phyloP scores from a whole-genome alignment of 805 yeast genomes.

The Pichia paraexigua region DNA sequence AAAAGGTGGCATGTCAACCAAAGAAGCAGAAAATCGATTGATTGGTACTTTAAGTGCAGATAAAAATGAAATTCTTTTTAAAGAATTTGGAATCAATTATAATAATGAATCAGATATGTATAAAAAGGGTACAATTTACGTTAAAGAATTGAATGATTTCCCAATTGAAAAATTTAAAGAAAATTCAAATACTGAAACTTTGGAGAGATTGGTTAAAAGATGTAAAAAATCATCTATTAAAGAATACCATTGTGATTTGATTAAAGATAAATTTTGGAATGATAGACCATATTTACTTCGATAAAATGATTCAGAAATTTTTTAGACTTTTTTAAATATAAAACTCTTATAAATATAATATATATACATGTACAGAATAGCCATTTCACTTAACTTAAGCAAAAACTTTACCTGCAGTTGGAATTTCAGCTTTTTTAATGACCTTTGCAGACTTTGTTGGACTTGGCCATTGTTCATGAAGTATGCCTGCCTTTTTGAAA shows the following conservation, averaged over 20 bases:
- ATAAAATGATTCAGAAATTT: neutral
- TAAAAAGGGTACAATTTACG: constrained; percentile 70
- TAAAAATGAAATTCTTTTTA: constrained; percentile 80
- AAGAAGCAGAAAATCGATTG: constrained; percentile 72
- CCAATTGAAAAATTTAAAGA: neutral
- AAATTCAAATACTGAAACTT: constrained; percentile 36
- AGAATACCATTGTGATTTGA: constrained; percentile 50
- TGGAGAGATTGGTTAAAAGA: constrained; percentile 40
- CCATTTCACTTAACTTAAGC: constrained; percentile 10
- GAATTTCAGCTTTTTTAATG: constrained; percentile 16
- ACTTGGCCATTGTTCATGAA: constrained; percentile 51
- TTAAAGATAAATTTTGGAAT: constrained; percentile 58
- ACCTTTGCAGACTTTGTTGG: constrained; percentile 28
- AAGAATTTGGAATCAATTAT: constrained; percentile 75
- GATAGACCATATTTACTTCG: constrained; percentile 32
- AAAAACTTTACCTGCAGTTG: constrained; percentile 20
- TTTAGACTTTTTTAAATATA: neutral
- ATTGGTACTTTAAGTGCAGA: constrained; percentile 76
- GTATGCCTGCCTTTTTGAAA: constrained; percentile 70
- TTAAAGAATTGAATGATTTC: constrained; percentile 36
- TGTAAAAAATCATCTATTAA: constrained; percentile 39
- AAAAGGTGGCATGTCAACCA: constrained; percentile 60
- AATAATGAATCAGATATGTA: constrained; percentile 84
- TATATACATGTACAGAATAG: constrained; percentile 2
- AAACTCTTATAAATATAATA: neutral